Conservation (phyloP, 768 basidiomycete species). For the Suillus brevipes region DNA sequence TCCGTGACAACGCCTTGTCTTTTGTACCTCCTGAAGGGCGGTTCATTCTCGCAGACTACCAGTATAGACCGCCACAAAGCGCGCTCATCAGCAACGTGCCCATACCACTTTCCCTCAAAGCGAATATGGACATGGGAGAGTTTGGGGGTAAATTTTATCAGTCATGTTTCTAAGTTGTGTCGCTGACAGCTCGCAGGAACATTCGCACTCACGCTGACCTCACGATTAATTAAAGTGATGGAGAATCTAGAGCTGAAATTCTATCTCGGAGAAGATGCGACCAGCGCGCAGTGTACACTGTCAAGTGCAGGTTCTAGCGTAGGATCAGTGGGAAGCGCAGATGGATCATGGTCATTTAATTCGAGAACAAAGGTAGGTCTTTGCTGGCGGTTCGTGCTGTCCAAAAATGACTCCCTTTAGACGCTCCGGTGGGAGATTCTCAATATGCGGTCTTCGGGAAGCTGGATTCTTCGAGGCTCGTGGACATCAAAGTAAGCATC, state of each 20-base stretch:
- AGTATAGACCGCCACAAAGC: constrained; percentile 48
- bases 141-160: constrained; percentile 28
- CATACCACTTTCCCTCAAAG: constrained; percentile 52
- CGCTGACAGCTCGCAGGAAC: constrained; percentile 39
- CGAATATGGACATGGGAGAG: constrained; percentile 33
- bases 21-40: constrained; percentile 94
- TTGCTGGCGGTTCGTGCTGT: not conserved
- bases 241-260: constrained; percentile 74
- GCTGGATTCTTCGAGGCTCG: constrained; percentile 74
- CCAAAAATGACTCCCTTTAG: constrained; percentile 37
- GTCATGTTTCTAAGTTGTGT: not conserved
- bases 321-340: constrained; percentile 37
- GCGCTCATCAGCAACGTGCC: constrained; percentile 47
- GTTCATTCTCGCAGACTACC: constrained; percentile 84
- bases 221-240: constrained; percentile 63
- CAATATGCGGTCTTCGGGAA: constrained; percentile 62
- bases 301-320: constrained; percentile 56
- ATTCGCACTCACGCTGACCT: constrained; percentile 63
- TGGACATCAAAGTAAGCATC: constrained; percentile 63
- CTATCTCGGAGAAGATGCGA: constrained; percentile 72
- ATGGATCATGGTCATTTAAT: constrained; percentile 82
- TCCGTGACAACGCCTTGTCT: constrained; percentile 72
- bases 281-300: constrained; percentile 69
- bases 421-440: constrained; percentile 79
- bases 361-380: constrained; percentile 56